Conservation (phyloP, 164 flowering plant genomes). For the Kingdonia uniflora region DNA sequence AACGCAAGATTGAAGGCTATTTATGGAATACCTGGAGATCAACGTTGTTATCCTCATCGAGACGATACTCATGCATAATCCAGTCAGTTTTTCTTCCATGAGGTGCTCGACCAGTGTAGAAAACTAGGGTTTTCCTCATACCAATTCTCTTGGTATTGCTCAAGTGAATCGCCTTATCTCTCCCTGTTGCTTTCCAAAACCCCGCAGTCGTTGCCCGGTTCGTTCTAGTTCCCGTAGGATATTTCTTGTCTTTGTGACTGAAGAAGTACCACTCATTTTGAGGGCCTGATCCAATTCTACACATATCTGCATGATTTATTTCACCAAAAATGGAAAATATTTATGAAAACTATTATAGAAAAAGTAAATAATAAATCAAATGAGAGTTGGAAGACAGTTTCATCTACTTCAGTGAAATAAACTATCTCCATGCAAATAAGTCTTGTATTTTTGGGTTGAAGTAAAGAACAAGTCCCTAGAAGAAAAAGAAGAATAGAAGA, state of each 20-base stretch:
- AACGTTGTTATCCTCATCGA: conserved; percentile 21
- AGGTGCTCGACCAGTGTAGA: conserved; percentile 57
- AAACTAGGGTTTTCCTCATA: conserved; percentile 56
- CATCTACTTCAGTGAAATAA: too few relatives aligned
- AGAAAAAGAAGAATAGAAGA: too few relatives aligned
- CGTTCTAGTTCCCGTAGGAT: conserved; percentile 80
- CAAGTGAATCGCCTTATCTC: conserved; percentile 70
- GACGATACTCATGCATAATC: conserved; percentile 69
- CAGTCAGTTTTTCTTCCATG: conserved; percentile 53
- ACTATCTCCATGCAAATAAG: too few relatives aligned
- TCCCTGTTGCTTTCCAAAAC: conserved; percentile 89
- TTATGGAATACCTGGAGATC: conserved; percentile 30
- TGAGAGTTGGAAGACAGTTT: not conserved
- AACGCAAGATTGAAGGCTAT: too few relatives aligned
- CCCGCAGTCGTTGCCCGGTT: conserved; percentile 73
- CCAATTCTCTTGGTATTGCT: conserved; percentile 39
- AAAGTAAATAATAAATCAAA: too few relatives aligned
- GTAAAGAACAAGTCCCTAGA: too few relatives aligned
- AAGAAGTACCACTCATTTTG: conserved; percentile 91
- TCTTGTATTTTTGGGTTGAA: too few relatives aligned
- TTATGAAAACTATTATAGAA: too few relatives aligned
- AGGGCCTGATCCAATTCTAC: conserved; percentile 46
- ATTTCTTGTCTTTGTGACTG: conserved; percentile 77
- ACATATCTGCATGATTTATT: conserved; percentile 27
- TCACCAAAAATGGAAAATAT: not conserved